Conservation (phyloP, 2,329 filamentous ascomycete genomes). For the Aspergillus sp. region DNA sequence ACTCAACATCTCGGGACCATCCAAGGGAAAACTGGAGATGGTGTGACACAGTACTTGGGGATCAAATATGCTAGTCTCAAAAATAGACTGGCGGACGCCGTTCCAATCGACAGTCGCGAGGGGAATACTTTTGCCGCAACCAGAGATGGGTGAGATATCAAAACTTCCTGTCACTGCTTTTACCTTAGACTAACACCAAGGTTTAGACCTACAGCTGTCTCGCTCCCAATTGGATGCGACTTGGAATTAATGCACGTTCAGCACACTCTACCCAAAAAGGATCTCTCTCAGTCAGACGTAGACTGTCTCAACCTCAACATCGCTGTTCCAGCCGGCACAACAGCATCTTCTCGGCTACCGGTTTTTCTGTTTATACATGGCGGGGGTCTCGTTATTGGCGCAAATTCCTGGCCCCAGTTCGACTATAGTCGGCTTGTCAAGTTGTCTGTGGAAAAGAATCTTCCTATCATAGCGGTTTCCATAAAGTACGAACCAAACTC, state of each 20-base stretch:
- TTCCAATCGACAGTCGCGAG: slow-evolving; percentile 27
- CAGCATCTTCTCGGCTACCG: slow-evolving; percentile 40
- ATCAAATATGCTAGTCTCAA: slow-evolving; percentile 39
- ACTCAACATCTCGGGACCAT: slow-evolving; percentile 31
- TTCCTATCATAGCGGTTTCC: slow-evolving; percentile 48
- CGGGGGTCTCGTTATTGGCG: slow-evolving; percentile 51
- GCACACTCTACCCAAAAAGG: slow-evolving; percentile 44
- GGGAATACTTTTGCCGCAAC: slow-evolving; percentile 32
- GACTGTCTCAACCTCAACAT: slow-evolving; percentile 56
- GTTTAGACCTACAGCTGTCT: slow-evolving; percentile 40
- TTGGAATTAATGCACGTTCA: slow-evolving; percentile 52
- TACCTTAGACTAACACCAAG: too few relatives aligned
- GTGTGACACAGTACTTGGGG: slow-evolving; percentile 35
- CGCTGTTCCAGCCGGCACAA: slow-evolving; percentile 40
- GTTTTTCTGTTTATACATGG: slow-evolving; percentile 57
- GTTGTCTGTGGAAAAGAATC: slow-evolving; percentile 42
- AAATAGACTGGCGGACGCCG: slow-evolving; percentile 35
- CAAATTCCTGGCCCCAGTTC: slow-evolving; percentile 55
- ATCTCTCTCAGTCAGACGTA: slow-evolving; percentile 43
- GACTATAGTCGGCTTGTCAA: slow-evolving; percentile 48
- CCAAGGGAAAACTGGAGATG: slow-evolving; percentile 25
- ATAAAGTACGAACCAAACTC: slow-evolving; percentile 40
- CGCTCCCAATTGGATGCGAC: slow-evolving; percentile 42
- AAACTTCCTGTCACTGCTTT: too few relatives aligned
- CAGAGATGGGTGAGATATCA: slow-evolving; percentile 32